Evolutionary conservation across 2,329 filamentous ascomycete genomes (phyloP).

Genomic region (Penicillium sp.): DNA sequence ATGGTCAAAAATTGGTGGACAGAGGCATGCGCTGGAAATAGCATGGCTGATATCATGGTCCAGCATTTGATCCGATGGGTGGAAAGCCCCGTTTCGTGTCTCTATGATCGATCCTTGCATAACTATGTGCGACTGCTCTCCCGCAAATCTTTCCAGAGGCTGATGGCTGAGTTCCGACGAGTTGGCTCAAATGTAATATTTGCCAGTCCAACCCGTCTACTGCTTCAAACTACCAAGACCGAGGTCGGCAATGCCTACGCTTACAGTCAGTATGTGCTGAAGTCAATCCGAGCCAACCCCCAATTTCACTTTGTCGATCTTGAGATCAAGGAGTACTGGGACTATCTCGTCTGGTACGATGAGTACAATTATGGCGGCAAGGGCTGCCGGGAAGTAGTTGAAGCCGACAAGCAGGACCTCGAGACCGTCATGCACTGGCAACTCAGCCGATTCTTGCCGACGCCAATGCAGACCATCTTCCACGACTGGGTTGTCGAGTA

Average conservation of each 20-base stretch:
- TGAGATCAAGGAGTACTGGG: slow-evolving; percentile 98
- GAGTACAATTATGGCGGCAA: slow-evolving; percentile 98
- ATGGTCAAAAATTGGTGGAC: slow-evolving; percentile 99
- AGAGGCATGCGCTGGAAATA: slow-evolving; percentile 83
- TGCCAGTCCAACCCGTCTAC: slow-evolving; percentile 80
- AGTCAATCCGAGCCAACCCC: slow-evolving; percentile 92
- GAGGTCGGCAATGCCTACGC: slow-evolving; percentile 96
- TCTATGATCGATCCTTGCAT: slow-evolving; percentile 91
- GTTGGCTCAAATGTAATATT: slow-evolving; percentile 97
- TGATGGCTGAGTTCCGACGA: slow-evolving; percentile 93
- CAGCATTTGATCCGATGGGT: slow-evolving; percentile 98
- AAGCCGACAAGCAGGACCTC: slow-evolving; percentile 72
- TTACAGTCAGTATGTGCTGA: slow-evolving; percentile 96
- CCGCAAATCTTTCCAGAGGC: slow-evolving; percentile 90
- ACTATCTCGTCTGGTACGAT: slow-evolving; percentile 98
- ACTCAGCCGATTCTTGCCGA: slow-evolving; percentile 82
- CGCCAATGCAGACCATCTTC: slow-evolving; percentile 77
- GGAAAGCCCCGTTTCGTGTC: slow-evolving; percentile 84
- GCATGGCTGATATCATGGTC: slow-evolving; percentile 96
- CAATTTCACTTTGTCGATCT: slow-evolving; percentile 97
- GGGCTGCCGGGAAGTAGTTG: slow-evolving; percentile 76
- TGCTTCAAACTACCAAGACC: slow-evolving; percentile 93
- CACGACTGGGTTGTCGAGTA: slow-evolving; percentile 93
- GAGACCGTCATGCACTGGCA: slow-evolving; percentile 99
- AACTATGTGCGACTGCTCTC: slow-evolving; percentile 99